Conservation (phyloP, 2,329 filamentous ascomycete genomes). For the Coniochaeta prunicola region DNA sequence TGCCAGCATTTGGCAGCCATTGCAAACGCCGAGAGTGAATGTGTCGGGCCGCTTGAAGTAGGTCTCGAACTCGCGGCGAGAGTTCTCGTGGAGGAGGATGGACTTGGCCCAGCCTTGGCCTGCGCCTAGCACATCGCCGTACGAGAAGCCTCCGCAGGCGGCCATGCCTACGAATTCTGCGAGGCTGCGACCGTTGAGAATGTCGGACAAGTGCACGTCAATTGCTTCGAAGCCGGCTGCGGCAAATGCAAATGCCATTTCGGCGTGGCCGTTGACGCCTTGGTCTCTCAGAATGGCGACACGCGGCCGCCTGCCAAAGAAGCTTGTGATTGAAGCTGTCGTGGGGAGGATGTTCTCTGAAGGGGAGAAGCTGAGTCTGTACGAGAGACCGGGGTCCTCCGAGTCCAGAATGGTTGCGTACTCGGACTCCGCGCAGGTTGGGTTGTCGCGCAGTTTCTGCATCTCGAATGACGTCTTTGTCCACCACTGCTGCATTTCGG, state of each 20-base stretch:
- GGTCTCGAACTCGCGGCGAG: conserved; percentile 66
- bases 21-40: conserved; percentile 91
- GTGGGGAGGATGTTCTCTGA: conserved; percentile 69
- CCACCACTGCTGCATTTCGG: conserved; percentile 81
- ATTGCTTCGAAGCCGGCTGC: conserved; percentile 85
- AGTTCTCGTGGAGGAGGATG: conserved; percentile 75
- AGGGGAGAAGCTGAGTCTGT: conserved; percentile 74
- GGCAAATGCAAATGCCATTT: conserved; percentile 96
- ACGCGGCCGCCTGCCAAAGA: conserved; percentile 55
- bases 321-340: conserved; percentile 48
- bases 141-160: conserved; percentile 95
- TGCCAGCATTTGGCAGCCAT: conserved; percentile 92
- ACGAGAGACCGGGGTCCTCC: conserved; percentile 74
- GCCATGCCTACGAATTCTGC: conserved; percentile 80
- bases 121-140: conserved; percentile 81
- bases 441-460: conserved; percentile 86
- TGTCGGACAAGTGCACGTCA: conserved; percentile 95
- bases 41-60: conserved; percentile 90
- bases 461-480: conserved; percentile 81
- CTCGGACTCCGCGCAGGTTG: conserved; percentile 77
- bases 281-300: conserved; percentile 94
- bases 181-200: conserved; percentile 72
- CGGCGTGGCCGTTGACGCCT: conserved; percentile 91
- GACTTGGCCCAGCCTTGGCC: conserved; percentile 95
- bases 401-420: conserved; percentile 68